Evolutionary conservation across 1,284 basidiomycete genomes (phyloP).

Genomic region (Cryptococcus amylolentus): DNA sequence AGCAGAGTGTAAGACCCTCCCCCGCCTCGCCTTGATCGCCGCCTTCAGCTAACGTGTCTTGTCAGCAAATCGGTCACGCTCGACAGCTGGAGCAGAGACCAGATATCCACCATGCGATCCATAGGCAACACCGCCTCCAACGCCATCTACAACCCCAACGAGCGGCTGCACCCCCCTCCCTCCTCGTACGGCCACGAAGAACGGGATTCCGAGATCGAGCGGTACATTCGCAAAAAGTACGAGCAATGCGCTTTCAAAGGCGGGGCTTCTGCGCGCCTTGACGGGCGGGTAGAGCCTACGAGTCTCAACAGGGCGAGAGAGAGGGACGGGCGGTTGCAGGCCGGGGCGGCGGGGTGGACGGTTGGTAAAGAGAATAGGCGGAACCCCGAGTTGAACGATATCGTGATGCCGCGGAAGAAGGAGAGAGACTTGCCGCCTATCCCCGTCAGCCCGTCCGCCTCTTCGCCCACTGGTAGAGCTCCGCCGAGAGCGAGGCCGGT

Average conservation of each 20-base stretch:
- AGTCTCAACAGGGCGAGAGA: slow-evolving; percentile 34
- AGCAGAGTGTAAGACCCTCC: slow-evolving; percentile 41
- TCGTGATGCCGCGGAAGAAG: slow-evolving; percentile 9
- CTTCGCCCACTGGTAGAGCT: not conserved
- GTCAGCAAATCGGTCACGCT: slow-evolving; percentile 46
- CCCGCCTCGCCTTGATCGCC: not conserved
- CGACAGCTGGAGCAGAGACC: slow-evolving; percentile 49
- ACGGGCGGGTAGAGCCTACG: slow-evolving; percentile 17
- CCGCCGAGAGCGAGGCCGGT: slow-evolving; percentile 15
- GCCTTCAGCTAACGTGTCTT: not conserved
- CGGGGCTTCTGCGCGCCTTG: slow-evolving; percentile 6
- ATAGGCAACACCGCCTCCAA: slow-evolving; percentile 45
- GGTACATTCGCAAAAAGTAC: slow-evolving; percentile 48
- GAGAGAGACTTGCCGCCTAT: slow-evolving; percentile 34
- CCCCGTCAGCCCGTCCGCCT: slow-evolving; percentile 9
- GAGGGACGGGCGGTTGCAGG: slow-evolving; percentile 16
- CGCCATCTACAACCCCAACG: slow-evolving; percentile 45
- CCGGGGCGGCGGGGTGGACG: not conserved
- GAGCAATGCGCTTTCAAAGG: slow-evolving; percentile 43
- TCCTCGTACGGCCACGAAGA: slow-evolving; percentile 33
- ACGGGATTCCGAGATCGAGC: slow-evolving; percentile 46
- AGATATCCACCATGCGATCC: slow-evolving; percentile 35
- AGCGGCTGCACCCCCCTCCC: slow-evolving; percentile 39
- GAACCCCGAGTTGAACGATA: slow-evolving; percentile 37
- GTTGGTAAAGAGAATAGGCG: slow-evolving; percentile 16